Base-by-base conservation (phyloP, 2,329 filamentous ascomycete species). In the Colletotrichum navitas region DNA sequence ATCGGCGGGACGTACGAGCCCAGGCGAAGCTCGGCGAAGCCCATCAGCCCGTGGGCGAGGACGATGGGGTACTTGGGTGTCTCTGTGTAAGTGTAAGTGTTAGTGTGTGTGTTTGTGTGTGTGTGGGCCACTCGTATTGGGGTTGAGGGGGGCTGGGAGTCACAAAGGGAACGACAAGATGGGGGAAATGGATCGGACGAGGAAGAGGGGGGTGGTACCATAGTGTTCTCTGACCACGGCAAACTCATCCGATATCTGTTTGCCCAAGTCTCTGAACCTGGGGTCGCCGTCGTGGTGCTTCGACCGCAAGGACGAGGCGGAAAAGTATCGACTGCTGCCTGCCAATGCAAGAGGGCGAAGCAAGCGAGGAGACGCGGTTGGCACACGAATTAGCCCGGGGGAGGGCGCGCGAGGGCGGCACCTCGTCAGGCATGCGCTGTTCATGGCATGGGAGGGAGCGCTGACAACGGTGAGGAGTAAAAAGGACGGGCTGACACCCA, bases 11-110 rank as follows among this genome's bases (percentile, higher is more conserved):
- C 80, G 74, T 83, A 82, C 1, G 85, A 82, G 16, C 82, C 83
- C 21, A 90, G 77, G 45, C 81, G 82, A 29, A 92, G 82, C 77
- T 90, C 86, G 47, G 88, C 84, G 77, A 91, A 92, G 75, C 90
- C 90, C 63, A 92, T 82, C 60, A 92, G 83, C 67, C 90, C 90
- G 76, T 92, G 90, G 63, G 90, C 89, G 43, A 92, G 86, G 65
- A 92, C 89, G 66, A 92, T 87, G 55, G 90, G 89, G 74, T 91
- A 77, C 75, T 87, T 88, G 2, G 90, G 89, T 5, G 87, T 86
- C 51, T 83, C 86, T 89, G 70, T 41, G 43, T 62, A 49, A 62
- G 56, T 51, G 16, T 63, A 76, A 70, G 61, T 68, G 51, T 34
- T 4, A 21, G 51, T 29, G 51, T 52, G 49, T 32, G 18, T 32